Evolutionary conservation across 805 yeast species (phyloP).

Genomic region (Saturnispora dispora): DNA sequence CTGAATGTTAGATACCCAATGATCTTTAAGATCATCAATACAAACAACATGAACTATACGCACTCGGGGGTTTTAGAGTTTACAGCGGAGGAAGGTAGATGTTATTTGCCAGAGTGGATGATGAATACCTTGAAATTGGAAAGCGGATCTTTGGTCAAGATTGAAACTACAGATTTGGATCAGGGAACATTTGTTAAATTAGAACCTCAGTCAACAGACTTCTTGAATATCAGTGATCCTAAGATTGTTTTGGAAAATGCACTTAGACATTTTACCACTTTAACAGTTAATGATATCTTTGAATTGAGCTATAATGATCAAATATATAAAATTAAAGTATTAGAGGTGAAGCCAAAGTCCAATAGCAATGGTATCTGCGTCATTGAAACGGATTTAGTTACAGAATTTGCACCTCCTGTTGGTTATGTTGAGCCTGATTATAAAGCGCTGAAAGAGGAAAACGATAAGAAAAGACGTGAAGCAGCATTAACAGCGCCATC

Average conservation of each 20-base stretch:
- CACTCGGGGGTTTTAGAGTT: constrained; percentile 95
- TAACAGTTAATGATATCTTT: constrained; percentile 76
- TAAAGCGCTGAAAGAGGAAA: constrained; percentile 33
- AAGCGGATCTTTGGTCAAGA: constrained; percentile 75
- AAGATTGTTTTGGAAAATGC: constrained; percentile 94
- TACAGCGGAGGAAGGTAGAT: constrained; percentile 95
- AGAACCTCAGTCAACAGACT: constrained; percentile 92
- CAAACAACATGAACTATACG: constrained; percentile 45
- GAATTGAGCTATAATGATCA: constrained; percentile 78
- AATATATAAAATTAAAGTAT: constrained; percentile 67
- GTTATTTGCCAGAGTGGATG: constrained; percentile 95
- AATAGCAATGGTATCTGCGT: constrained; percentile 70
- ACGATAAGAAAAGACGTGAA: constrained; percentile 28
- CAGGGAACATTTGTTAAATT: constrained; percentile 83
- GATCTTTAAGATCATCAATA: constrained; percentile 76
- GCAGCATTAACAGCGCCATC: constrained; percentile 30
- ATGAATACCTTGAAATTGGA: constrained; percentile 61
- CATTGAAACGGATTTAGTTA: constrained; percentile 91
- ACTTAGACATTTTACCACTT: constrained; percentile 77
- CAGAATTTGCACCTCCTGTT: constrained; percentile 98
- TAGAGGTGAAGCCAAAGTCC: constrained; percentile 79
- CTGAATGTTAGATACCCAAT: constrained; percentile 91
- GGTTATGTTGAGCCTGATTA: constrained; percentile 93
- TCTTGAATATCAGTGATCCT: constrained; percentile 89
- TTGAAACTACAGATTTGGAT: constrained; percentile 71